A percentile compares a stretch with the other conserved stretches of the same genome.
phyloP scores from a whole-genome alignment of 768 basidiomycete species.

The Postia placenta region DNA sequence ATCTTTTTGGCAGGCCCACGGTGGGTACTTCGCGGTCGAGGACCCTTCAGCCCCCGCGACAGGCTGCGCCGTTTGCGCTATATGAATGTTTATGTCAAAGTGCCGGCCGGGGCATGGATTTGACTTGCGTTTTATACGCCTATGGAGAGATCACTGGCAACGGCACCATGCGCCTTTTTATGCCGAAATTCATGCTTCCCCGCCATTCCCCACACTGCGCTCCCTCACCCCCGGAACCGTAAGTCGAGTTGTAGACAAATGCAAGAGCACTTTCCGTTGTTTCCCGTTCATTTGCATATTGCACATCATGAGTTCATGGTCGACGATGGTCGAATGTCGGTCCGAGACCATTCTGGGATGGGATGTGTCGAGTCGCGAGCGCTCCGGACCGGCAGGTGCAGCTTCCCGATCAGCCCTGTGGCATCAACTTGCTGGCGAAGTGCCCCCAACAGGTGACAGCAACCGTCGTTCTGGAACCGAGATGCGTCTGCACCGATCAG shows the following conservation, averaged over 20 bases:
- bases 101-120: too few relatives aligned
- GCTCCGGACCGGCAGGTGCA: background rate
- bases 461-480: background rate
- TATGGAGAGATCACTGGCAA: too few relatives aligned
- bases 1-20: background rate
- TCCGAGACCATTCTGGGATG: background rate
- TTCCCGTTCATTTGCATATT: too few relatives aligned
- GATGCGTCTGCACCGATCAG: slow-evolving; percentile 12
- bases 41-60: too few relatives aligned
- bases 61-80: too few relatives aligned
- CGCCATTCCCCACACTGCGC: background rate
- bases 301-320: too few relatives aligned
- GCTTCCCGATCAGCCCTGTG: background rate
- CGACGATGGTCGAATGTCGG: background rate
- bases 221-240: background rate
- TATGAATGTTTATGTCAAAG: too few relatives aligned
- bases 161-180: too few relatives aligned
- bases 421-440: background rate
- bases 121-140: too few relatives aligned
- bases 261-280: background rate
- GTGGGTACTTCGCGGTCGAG: too few relatives aligned
- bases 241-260: too few relatives aligned
- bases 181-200: background rate
- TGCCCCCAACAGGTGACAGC: slow-evolving; percentile 4
- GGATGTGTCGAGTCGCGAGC: background rate